Percentiles rank a stretch among this genome's conserved stretches.
Conservation (phyloP, 495 filamentous ascomycete genomes). For the Geoglossum glabrum region DNA sequence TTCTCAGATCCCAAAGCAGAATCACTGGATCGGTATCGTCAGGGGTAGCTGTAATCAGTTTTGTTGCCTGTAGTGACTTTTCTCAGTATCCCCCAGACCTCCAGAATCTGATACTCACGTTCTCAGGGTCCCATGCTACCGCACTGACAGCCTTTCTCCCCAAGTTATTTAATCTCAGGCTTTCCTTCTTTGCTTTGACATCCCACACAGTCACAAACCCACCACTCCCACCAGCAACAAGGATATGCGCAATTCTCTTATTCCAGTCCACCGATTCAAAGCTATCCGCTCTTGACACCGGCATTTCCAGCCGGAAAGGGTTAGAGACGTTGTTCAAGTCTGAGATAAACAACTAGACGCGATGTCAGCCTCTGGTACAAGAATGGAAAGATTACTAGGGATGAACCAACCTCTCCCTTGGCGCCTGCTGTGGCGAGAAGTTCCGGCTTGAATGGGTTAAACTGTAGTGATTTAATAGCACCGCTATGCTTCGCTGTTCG, state of each 20-base stretch:
- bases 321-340: conserved; percentile 76
- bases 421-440: conserved; percentile 81
- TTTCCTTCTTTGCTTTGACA: conserved; percentile 90
- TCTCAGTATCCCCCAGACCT: conserved; percentile 1
- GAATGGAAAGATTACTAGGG: neutral
- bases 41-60: conserved; percentile 80
- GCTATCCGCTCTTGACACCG: conserved; percentile 76
- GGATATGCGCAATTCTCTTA: conserved; percentile 87
- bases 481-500: conserved; percentile 84
- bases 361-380: neutral
- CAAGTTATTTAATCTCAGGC: conserved; percentile 79
- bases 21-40: conserved; percentile 80
- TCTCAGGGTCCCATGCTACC: conserved; percentile 91
- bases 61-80: conserved; percentile 38
- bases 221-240: conserved; percentile 83
- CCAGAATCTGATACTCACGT: conserved; percentile 18
- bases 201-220: conserved; percentile 98
- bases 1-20: conserved; percentile 82
- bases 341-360: conserved; percentile 56
- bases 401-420: conserved; percentile 51
- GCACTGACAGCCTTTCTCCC: conserved; percentile 86
- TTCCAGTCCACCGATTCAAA: conserved; percentile 96
- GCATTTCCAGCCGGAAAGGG: conserved; percentile 72
- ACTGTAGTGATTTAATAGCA: conserved; percentile 86
- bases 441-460: conserved; percentile 86